Evolutionary conservation across 192 early-diverging fungal genomes (phyloP), one percentile per base, ranked within the genome.

Genomic region (Coemansia erecta): DNA sequence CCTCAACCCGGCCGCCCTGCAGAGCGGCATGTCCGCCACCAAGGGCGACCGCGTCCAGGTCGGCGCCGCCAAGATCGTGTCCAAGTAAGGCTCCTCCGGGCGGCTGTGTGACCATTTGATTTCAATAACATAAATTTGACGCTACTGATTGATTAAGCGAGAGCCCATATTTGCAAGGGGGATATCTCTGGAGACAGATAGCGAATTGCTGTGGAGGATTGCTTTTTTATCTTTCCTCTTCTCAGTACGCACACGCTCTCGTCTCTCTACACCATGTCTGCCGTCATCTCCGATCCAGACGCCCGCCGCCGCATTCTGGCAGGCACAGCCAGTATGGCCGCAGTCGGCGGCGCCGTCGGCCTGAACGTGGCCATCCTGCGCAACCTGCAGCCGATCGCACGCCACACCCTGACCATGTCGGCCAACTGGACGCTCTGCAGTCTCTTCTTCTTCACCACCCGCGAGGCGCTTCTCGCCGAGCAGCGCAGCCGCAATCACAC

Each of bases 401-500:
- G 60, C 4, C 69, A 73, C 35, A 56, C 76, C 9, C 53, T 63
- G 10, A 70, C 70, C 0, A 79, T 79, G 76, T 41, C 66, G 5
- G 51, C 57, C 9, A 79, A 79, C 70, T 79, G 76, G 76, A 33
- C 76, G 14, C 31, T 73, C 21, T 68, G 57, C 45, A 66, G 76
- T 1, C 13, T 69, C 10, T 51, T 72, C 41, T 79, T 79, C 23
- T 31, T 79, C 11, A 60, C 80, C 22, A 74, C 81, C 21, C 81
- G 87, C 13, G 86, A 89, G 52, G 59, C 83, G 3, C 81, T 86
- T 15, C 73, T 89, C n/a, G 55, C 65, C 12, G 85, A 85, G 49
- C 86, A 87, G 39, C 61, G 68, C 21, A 58, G 46, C 23, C 81
- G 84, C 48, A 84, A 83, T 53, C 66, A 77, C 13, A 58, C 70